Percentiles rank a stretch among this genome's conserved stretches.
phyloP scores from a whole-genome alignment of 306 rosid genomes.

The Alnus rubra region DNA sequence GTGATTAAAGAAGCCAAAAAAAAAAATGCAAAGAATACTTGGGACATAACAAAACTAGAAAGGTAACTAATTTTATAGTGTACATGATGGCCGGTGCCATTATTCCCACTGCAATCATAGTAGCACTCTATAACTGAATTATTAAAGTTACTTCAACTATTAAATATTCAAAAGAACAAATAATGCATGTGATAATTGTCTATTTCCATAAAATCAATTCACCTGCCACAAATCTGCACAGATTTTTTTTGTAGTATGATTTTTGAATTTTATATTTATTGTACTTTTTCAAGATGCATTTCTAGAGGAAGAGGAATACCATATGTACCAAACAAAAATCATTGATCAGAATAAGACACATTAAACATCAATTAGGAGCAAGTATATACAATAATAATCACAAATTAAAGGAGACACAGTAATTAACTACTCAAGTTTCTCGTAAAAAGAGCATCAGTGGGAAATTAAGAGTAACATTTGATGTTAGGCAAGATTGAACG shows the following conservation, averaged over 20 bases:
- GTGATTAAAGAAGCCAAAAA: neutral
- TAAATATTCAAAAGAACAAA: neutral
- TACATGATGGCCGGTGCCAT: neutral
- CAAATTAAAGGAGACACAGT: constrained; percentile 22
- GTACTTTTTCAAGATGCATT: neutral
- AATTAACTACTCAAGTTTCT: constrained; percentile 26
- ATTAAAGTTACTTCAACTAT: neutral
- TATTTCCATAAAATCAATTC: constrained; percentile 14
- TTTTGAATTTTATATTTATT: neutral
- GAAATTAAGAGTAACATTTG: constrained; percentile 6
- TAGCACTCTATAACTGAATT: neutral
- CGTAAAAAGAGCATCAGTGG: neutral
- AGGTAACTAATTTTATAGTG: neutral
- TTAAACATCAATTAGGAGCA: constrained; percentile 19
- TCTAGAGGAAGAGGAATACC: neutral
- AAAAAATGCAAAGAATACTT: neutral
- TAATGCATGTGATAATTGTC: constrained; percentile 14
- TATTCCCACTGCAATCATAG: neutral
- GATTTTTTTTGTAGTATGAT: neutral
- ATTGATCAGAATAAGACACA: neutral
- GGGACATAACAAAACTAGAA: constrained; percentile 1
- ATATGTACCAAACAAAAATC: neutral
- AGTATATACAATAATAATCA: constrained; percentile 9
- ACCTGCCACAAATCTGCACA: constrained; percentile 9
- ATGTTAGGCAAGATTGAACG: constrained; percentile 10